phyloP scores from a whole-genome alignment of 352 stramenopile species.

The Globisporangium parvum region DNA sequence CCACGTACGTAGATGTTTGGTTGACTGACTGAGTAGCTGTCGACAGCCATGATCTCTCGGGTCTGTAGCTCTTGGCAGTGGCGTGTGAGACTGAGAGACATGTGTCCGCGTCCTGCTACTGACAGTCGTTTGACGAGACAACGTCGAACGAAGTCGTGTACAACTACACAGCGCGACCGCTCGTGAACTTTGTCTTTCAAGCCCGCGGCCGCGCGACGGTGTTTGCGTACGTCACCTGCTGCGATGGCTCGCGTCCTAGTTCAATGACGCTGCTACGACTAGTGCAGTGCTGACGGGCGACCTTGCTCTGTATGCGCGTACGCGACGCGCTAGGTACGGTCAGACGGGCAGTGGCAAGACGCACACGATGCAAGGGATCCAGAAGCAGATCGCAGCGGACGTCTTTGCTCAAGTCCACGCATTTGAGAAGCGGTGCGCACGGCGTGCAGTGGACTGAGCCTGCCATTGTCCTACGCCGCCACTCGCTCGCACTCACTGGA shows the following conservation, averaged over 20 bases:
- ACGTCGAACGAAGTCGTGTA: slow-evolving; percentile 93
- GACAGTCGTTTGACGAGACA: slow-evolving; percentile 93
- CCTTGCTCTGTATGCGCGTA: not conserved
- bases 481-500: not conserved
- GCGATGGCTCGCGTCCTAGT: not conserved
- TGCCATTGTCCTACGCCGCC: no score
- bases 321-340: slow-evolving; percentile 45
- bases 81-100: not conserved
- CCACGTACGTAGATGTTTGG: slow-evolving; percentile 38
- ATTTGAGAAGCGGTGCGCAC: slow-evolving; percentile 27
- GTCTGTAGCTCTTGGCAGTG: not conserved
- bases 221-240: slow-evolving; percentile 87
- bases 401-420: slow-evolving; percentile 71
- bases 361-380: slow-evolving; percentile 91
- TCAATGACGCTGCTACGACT: not conserved
- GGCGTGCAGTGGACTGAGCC: not conserved
- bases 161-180: slow-evolving; percentile 81
- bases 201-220: slow-evolving; percentile 91
- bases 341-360: slow-evolving; percentile 93
- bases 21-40: not conserved
- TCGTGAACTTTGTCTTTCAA: slow-evolving; percentile 94
- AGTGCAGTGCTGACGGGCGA: no score
- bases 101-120: not conserved
- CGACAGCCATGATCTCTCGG: not conserved
- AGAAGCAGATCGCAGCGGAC: slow-evolving; percentile 68